Percentiles rank a stretch among this genome's conserved stretches.
Evolutionary conservation across 805 yeast genomes (phyloP).

Genomic region (Saccharomycopsis javanensis): DNA sequence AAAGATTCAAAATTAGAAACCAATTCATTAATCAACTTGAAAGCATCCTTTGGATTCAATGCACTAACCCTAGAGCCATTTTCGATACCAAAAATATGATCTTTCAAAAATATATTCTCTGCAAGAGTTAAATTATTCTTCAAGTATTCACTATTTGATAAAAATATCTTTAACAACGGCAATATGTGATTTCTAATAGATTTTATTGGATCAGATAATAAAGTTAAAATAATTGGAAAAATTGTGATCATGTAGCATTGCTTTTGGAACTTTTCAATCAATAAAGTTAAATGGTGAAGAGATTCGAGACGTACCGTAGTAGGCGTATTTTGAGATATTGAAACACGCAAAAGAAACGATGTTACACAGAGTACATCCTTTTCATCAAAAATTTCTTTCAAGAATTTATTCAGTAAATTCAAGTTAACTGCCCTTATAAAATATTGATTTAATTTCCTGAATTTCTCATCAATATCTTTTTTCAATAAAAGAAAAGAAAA

Average conservation of each 20-base stretch:
- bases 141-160: neutral
- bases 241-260: slow-evolving; percentile 34
- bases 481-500: slow-evolving; percentile 29
- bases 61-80: slow-evolving; percentile 40
- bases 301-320: slow-evolving; percentile 43
- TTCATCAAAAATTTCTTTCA: slow-evolving; percentile 30
- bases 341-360: slow-evolving; percentile 42
- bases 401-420: slow-evolving; percentile 22
- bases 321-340: slow-evolving; percentile 52
- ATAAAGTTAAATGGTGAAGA: slow-evolving; percentile 30
- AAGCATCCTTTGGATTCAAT: slow-evolving; percentile 59
- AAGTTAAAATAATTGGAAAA: slow-evolving; percentile 48
- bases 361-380: slow-evolving; percentile 38
- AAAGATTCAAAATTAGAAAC: slow-evolving; percentile 33
- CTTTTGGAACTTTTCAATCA: neutral
- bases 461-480: slow-evolving; percentile 30
- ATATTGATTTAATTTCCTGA: slow-evolving; percentile 31
- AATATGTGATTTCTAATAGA: slow-evolving; percentile 48
- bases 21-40: slow-evolving; percentile 32
- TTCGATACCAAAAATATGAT: slow-evolving; percentile 47
- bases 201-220: slow-evolving; percentile 41
- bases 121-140: slow-evolving; percentile 28
- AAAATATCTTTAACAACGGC: slow-evolving; percentile 40
- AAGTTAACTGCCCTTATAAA: slow-evolving; percentile 36
- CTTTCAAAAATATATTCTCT: slow-evolving; percentile 32